Evolutionary conservation across 2,329 filamentous ascomycete species (phyloP).

Genomic region (Apiospora sp.): DNA sequence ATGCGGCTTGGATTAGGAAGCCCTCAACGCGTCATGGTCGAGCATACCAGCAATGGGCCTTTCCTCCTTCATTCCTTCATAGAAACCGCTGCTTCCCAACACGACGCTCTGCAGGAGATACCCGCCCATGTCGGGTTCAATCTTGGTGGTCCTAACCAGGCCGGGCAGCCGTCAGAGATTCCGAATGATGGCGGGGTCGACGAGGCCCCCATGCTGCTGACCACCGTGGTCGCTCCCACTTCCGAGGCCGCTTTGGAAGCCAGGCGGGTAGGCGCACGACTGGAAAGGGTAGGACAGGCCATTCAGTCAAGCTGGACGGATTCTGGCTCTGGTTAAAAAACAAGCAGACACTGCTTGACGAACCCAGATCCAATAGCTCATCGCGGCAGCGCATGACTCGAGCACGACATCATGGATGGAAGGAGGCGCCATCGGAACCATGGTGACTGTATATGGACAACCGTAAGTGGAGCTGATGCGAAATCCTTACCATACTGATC

Average conservation of each 20-base stretch:
- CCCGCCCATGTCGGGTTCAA: background rate
- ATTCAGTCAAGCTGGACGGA: conserved; percentile 62
- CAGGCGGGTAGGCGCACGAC: conserved; percentile 57
- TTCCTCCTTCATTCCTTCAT: conserved; percentile 43
- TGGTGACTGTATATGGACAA: background rate
- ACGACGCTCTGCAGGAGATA: background rate
- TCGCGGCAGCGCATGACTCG: background rate
- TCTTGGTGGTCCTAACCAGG: background rate
- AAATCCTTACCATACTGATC: background rate
- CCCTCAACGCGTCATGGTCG: conserved; percentile 66
- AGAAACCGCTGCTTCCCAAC: conserved; percentile 25
- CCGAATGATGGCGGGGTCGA: conserved; percentile 34
- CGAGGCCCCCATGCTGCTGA: conserved; percentile 60
- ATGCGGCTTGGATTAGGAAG: conserved; percentile 60
- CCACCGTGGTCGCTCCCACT: conserved; percentile 60
- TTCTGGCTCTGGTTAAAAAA: background rate
- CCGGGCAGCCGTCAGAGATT: background rate
- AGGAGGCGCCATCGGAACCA: background rate
- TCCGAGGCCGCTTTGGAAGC: conserved; percentile 59
- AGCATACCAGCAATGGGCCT: conserved; percentile 52
- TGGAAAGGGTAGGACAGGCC: conserved; percentile 62
- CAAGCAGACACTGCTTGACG: background rate
- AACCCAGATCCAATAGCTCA: background rate
- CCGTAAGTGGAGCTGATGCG: background rate
- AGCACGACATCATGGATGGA: background rate